Evolutionary conservation across 768 basidiomycete species (phyloP).

Genomic region (Auriscalpium vulgare): DNA sequence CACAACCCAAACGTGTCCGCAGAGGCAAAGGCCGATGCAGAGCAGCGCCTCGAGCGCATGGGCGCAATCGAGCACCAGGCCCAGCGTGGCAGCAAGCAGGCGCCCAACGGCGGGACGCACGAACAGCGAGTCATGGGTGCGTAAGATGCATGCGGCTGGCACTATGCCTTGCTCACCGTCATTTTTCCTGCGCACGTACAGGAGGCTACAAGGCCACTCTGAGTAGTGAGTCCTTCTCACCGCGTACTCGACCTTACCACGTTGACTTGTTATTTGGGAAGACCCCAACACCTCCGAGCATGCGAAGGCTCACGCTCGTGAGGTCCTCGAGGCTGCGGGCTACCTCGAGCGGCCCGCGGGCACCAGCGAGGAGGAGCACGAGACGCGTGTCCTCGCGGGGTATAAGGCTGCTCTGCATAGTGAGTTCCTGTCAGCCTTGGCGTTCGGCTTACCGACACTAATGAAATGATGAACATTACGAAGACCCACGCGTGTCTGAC

Average conservation of each 20-base stretch:
- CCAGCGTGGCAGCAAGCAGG: not conserved
- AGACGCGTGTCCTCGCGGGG: conserved; percentile 41
- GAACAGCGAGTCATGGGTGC: not conserved
- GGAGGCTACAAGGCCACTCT: conserved; percentile 47
- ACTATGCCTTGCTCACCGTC: not conserved
- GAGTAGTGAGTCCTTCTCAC: conserved; percentile 25
- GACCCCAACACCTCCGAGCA: conserved; percentile 38
- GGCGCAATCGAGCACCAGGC: conserved; percentile 14
- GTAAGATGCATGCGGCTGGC: not conserved
- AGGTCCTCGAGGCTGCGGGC: conserved; percentile 41
- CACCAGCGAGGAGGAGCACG: conserved; percentile 31
- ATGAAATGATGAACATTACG: not conserved
- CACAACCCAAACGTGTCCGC: conserved; percentile 50
- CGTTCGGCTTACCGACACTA: too few relatives aligned
- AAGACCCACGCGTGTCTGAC: conserved; percentile 39
- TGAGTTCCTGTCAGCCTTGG: conserved; percentile 17
- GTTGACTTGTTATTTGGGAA: conserved; percentile 8
- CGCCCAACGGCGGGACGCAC: not conserved
- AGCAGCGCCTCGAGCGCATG: conserved; percentile 36
- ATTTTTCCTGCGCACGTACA: conserved; percentile 14
- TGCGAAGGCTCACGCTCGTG: conserved; percentile 48
- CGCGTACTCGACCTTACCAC: not conserved
- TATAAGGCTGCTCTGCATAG: conserved; percentile 50
- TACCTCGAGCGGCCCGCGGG: conserved; percentile 25
- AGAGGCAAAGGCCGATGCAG: conserved; percentile 44